phyloP scores from a whole-genome alignment of 169 alveolate species.

The Theileria annulata region DNA sequence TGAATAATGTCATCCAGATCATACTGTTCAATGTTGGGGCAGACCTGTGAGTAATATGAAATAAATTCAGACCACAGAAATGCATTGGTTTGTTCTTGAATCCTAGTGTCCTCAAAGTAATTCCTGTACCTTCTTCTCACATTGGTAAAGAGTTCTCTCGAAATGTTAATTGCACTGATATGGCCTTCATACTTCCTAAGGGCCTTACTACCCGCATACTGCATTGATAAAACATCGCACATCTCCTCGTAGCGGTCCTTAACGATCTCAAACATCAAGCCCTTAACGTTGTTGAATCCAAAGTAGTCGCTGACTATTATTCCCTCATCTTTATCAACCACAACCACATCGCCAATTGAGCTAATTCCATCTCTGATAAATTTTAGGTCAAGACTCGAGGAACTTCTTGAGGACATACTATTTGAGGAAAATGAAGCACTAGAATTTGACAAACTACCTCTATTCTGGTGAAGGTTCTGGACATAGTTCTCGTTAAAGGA shows the following conservation, averaged over 20 bases:
- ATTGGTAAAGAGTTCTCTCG: conserved; percentile 72
- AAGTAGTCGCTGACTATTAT: conserved; percentile 15
- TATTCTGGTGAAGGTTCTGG: background rate
- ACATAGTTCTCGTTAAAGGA: too few relatives aligned
- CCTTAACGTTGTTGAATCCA: conserved; percentile 28
- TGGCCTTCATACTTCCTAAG: conserved; percentile 72
- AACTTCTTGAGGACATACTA: background rate
- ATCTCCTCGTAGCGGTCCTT: conserved; percentile 64
- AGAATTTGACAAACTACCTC: background rate
- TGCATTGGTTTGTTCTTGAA: conserved; percentile 65
- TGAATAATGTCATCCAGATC: conserved; percentile 45
- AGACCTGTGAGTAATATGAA: background rate
- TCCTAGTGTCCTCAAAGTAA: conserved; percentile 73
- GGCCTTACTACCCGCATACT: conserved; percentile 80
- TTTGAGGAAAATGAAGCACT: background rate
- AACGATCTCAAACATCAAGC: conserved; percentile 39
- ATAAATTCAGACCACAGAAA: conserved; percentile 64
- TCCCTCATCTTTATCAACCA: background rate
- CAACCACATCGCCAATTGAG: too few relatives aligned
- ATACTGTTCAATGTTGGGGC: conserved; percentile 33
- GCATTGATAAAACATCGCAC: conserved; percentile 77
- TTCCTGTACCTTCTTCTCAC: conserved; percentile 68
- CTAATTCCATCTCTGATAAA: too few relatives aligned
- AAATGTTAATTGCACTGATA: conserved; percentile 53
- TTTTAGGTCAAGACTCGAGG: background rate